Percentiles rank a stretch among this genome's conserved stretches.
These are phyloP conservation scores for Pleoardoris graminearum DNA, from an alignment of 2,329 filamentous ascomycete genomes.

Conservation along the genomic window DNA sequence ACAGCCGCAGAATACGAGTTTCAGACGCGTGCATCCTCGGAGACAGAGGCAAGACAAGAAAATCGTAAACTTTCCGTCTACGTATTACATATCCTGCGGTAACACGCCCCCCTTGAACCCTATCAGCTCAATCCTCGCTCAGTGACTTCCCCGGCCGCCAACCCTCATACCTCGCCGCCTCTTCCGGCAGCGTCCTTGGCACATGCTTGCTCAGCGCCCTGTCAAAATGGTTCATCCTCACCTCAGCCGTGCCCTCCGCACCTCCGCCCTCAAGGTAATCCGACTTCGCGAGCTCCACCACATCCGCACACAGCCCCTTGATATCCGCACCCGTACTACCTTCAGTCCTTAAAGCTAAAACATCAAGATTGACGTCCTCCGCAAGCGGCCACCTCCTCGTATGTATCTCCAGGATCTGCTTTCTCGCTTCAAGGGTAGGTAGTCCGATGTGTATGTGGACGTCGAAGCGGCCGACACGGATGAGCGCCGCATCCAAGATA, in stretches of 20 bases:
- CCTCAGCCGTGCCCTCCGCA: constrained; percentile 25
- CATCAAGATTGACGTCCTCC: constrained; percentile 66
- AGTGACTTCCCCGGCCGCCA: constrained; percentile 45
- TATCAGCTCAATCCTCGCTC: constrained; percentile 17
- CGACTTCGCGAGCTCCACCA: constrained; percentile 42
- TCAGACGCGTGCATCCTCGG: no score
- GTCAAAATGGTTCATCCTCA: constrained; percentile 55
- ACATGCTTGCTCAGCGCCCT: constrained; percentile 48
- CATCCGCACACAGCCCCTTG: constrained; percentile 56
- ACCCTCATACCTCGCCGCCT: constrained; percentile 50
- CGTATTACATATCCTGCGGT: no score
- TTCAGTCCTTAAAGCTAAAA: constrained; percentile 67
- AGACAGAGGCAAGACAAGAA: no score
- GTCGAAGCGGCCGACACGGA: constrained; percentile 85
- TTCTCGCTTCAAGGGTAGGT: constrained; percentile 71
- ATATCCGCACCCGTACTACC: constrained; percentile 89
- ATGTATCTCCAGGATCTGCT: constrained; percentile 74
- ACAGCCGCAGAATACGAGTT: no score
- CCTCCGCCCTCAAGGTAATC: constrained; percentile 36
- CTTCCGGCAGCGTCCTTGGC: constrained; percentile 47
- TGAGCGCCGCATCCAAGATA: constrained; percentile 79
- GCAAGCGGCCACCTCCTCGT: constrained; percentile 63
- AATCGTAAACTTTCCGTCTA: no score
- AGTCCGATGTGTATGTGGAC: constrained; percentile 83
- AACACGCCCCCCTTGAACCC: neutral